Conservation (phyloP, 805 yeast genomes). For the Metschnikowia cerradonensis region DNA sequence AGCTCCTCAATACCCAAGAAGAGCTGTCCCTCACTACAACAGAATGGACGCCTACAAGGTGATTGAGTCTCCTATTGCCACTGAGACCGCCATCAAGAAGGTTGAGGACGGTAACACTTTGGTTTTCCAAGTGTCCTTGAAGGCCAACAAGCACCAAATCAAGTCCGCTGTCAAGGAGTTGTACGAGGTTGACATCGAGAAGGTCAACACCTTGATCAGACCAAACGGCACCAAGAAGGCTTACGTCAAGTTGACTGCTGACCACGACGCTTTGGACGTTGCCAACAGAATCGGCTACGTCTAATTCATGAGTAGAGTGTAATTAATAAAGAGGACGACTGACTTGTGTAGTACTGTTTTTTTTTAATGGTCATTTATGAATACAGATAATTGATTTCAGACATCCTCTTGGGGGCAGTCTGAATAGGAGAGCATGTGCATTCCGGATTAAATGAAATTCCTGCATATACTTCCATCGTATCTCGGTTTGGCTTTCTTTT, state of each 20-base stretch:
- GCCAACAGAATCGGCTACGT: slow-evolving; percentile 99
- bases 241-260: slow-evolving; percentile 97
- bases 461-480: no score
- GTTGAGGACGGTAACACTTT: slow-evolving; percentile 99
- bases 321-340: slow-evolving; percentile 19
- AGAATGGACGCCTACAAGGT: slow-evolving; percentile 95
- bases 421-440: no score
- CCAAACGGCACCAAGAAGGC: slow-evolving; percentile 99
- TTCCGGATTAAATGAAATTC: no score
- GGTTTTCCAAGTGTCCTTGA: slow-evolving; percentile 96
- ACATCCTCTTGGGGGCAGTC: no score
- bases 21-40: slow-evolving; percentile 95
- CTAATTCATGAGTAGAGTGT: slow-evolving; percentile 40
- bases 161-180: slow-evolving; percentile 97
- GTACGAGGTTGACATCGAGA: slow-evolving; percentile 90
- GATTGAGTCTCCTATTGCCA: slow-evolving; percentile 90
- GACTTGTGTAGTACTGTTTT: neutral
- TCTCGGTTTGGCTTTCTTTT: no score
- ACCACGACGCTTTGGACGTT: slow-evolving; percentile 98
- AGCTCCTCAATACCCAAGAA: slow-evolving; percentile 91
- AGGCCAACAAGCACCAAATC: slow-evolving; percentile 98
- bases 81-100: slow-evolving; percentile 99
- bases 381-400: no score
- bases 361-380: no score
- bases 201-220: slow-evolving; percentile 95